Conservation (phyloP, 495 filamentous ascomycete genomes). For the Friedmanniomyces simplex region DNA sequence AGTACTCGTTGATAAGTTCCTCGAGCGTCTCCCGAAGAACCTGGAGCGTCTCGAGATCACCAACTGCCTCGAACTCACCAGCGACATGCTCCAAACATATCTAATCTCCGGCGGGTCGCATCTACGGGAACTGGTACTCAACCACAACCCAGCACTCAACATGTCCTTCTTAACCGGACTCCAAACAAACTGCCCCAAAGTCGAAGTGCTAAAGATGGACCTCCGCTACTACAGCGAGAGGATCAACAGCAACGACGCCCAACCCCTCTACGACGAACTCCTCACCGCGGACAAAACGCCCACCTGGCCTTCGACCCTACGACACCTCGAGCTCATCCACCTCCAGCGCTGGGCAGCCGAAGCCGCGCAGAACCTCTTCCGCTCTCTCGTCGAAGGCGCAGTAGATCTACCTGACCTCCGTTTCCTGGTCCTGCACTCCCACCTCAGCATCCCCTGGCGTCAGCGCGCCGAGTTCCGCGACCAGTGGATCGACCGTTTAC, state of each 20-base stretch:
- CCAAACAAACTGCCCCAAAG: slow-evolving; percentile 49
- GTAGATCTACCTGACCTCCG: slow-evolving; percentile 52
- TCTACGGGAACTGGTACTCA: slow-evolving; percentile 54
- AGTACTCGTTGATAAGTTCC: slow-evolving; percentile 47
- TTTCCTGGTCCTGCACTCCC: slow-evolving; percentile 55
- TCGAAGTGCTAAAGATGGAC: slow-evolving; percentile 63
- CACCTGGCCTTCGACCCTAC: slow-evolving; percentile 61
- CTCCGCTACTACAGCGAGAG: slow-evolving; percentile 54
- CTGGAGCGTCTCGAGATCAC: slow-evolving; percentile 57
- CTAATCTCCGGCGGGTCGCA: slow-evolving; percentile 51
- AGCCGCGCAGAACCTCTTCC: slow-evolving; percentile 63
- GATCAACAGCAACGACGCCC: slow-evolving; percentile 49
- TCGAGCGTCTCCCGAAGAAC: slow-evolving; percentile 50
- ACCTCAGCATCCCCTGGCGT: slow-evolving; percentile 64
- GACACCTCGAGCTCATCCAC: slow-evolving; percentile 59
- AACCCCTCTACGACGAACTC: slow-evolving; percentile 58
- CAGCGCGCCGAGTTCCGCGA: slow-evolving; percentile 63
- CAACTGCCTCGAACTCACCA: slow-evolving; percentile 61
- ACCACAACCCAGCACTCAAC: slow-evolving; percentile 67
- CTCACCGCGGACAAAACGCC: slow-evolving; percentile 51
- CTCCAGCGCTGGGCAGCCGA: slow-evolving; percentile 55
- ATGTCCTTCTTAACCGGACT: slow-evolving; percentile 58
- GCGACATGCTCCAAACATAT: slow-evolving; percentile 47
- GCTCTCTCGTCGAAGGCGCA: slow-evolving; percentile 60
- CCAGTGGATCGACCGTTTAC: slow-evolving; percentile 56